These are phyloP conservation scores for Colletotrichum truncatum DNA, from an alignment of 2,329 filamentous ascomycete species.

Conservation along the genomic window DNA sequence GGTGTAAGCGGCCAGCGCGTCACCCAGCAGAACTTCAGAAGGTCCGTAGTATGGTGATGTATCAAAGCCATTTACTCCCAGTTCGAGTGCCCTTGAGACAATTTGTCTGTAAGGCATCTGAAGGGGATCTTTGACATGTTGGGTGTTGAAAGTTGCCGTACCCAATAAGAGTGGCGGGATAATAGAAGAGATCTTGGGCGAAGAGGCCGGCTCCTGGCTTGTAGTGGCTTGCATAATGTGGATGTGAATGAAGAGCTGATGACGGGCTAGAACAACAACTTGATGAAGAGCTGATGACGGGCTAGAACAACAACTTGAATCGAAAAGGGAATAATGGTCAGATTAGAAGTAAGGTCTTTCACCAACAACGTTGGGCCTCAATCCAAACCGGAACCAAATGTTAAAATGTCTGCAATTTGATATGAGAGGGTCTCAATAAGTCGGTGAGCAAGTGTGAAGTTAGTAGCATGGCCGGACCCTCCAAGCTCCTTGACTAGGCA, in stretches of 20 bases:
- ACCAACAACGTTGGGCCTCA: not conserved
- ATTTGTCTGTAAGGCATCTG: constrained; percentile 29
- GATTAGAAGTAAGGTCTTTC: not conserved
- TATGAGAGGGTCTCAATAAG: constrained; percentile 5
- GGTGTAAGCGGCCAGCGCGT: constrained; percentile 63
- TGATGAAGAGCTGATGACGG: too few relatives aligned
- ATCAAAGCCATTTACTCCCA: constrained; percentile 26
- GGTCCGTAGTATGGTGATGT: constrained; percentile 30
- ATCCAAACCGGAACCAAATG: not conserved
- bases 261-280: too few relatives aligned
- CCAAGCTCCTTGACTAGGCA: constrained; percentile 8
- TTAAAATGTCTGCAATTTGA: constrained; percentile 2
- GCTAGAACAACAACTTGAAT: too few relatives aligned
- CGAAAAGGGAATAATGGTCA: not conserved
- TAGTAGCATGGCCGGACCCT: not conserved
- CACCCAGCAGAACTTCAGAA: constrained; percentile 27
- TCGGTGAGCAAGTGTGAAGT: not conserved
- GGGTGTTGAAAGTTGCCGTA: constrained; percentile 89
- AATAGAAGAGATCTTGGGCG: constrained; percentile 42
- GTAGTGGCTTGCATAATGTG: constrained; percentile 16
- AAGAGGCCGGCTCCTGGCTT: constrained; percentile 1
- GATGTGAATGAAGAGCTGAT: not conserved
- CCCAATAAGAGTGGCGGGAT: constrained; percentile 86
- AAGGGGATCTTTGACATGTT: constrained; percentile 66
- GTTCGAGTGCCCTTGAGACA: constrained; percentile 21